A percentile compares a stretch with the other conserved stretches of the same genome.
Evolutionary conservation across 768 basidiomycete genomes (phyloP).

Genomic region (Sarcomyxa edulis): DNA sequence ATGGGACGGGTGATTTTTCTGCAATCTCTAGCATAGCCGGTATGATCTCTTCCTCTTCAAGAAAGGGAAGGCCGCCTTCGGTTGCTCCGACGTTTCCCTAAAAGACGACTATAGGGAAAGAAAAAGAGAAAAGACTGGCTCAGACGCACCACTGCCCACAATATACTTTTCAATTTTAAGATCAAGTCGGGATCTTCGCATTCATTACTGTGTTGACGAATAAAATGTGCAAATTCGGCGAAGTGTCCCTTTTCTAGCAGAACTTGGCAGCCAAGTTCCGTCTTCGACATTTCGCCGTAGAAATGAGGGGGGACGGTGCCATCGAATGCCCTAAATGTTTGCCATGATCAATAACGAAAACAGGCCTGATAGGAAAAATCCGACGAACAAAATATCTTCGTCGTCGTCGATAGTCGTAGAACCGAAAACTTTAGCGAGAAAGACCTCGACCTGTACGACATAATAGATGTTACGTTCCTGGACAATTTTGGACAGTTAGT

Average conservation of each 20-base stretch:
- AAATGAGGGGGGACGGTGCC: slow-evolving; percentile 92
- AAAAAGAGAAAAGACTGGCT: background rate
- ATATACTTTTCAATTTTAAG: slow-evolving; percentile 85
- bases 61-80: slow-evolving; percentile 85
- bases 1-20: slow-evolving; percentile 82
- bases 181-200: slow-evolving; percentile 80
- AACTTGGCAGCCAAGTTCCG: slow-evolving; percentile 89
- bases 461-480: slow-evolving; percentile 94
- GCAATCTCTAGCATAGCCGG: slow-evolving; percentile 89
- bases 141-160: slow-evolving; percentile 91
- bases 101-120: slow-evolving; percentile 1
- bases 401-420: slow-evolving; percentile 48
- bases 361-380: background rate
- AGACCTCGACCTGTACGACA: slow-evolving; percentile 91
- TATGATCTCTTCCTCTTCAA: slow-evolving; percentile 94
- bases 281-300: slow-evolving; percentile 97
- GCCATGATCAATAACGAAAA: slow-evolving; percentile 2
- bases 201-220: slow-evolving; percentile 83
- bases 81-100: slow-evolving; percentile 95
- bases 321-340: slow-evolving; percentile 57
- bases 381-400: slow-evolving; percentile 53
- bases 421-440: slow-evolving; percentile 75
- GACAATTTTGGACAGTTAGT: slow-evolving; percentile 8
- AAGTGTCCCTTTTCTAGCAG: slow-evolving; percentile 91
- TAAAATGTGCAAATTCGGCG: slow-evolving; percentile 83